phyloP scores from a whole-genome alignment of 257 asterid genomes.

The Avicennia marina region DNA sequence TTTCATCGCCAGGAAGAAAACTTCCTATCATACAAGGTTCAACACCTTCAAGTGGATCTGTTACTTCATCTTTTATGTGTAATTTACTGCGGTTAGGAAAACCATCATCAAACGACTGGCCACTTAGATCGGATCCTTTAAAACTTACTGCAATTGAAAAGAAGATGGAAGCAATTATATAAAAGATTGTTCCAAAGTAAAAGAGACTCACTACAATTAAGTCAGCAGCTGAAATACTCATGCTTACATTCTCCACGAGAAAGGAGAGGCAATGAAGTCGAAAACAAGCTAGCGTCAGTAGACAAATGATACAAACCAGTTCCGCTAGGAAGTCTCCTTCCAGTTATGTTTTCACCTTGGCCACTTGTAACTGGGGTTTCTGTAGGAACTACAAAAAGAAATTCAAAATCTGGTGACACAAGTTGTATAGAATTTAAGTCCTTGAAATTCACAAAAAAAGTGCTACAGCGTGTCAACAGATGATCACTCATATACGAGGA shows the following conservation, averaged over 20 bases:
- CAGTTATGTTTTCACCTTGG: conserved; percentile 35
- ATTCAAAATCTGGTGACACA: background rate
- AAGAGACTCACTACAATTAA: background rate
- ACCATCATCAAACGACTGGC: conserved; percentile 44
- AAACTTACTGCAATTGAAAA: conserved; percentile 47
- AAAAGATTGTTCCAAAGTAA: conserved; percentile 1
- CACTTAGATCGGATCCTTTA: conserved; percentile 36
- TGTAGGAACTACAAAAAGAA: conserved; percentile 26
- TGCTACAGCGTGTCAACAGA: background rate
- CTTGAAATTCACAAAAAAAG: background rate
- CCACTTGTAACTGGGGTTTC: conserved; percentile 24
- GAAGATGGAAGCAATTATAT: background rate
- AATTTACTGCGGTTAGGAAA: conserved; percentile 43
- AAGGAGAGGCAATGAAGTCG: conserved; percentile 74
- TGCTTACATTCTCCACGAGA: conserved; percentile 58
- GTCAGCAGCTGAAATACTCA: background rate
- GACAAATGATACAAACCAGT: conserved; percentile 40
- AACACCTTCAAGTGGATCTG: conserved; percentile 48
- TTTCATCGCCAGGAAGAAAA: conserved; percentile 91
- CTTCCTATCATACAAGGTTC: conserved; percentile 36
- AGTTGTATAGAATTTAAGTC: background rate
- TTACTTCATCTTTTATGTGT: conserved; percentile 32
- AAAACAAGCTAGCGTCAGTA: conserved; percentile 73
- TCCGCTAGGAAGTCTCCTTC: conserved; percentile 51
- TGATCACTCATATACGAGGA: too few relatives aligned